Percentiles rank a stretch among this genome's conserved stretches.
Conservation (phyloP, 305 asterid species). For the Fraxinus dipetala region DNA sequence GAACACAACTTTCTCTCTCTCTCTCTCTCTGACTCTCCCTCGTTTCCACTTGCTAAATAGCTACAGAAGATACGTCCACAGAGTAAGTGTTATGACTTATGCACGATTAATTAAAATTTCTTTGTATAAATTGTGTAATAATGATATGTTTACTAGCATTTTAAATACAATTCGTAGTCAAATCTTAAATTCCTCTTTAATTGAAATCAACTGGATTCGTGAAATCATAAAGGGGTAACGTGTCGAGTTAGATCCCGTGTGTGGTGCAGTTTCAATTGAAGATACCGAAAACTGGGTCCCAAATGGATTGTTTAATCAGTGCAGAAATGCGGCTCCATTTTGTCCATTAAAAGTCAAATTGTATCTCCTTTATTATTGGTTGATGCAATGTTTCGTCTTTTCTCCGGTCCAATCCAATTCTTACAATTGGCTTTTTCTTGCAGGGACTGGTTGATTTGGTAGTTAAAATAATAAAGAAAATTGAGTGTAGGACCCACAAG, state of each 20-base stretch:
- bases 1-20: neutral
- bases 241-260: neutral
- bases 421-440: neutral
- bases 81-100: neutral
- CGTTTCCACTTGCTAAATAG: neutral
- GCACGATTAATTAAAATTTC: neutral
- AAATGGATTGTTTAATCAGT: neutral
- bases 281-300: neutral
- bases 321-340: neutral
- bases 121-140: neutral
- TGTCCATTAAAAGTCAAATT: neutral
- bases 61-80: neutral
- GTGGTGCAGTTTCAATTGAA: neutral
- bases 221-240: neutral
- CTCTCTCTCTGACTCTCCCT: neutral
- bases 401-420: neutral
- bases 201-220: neutral
- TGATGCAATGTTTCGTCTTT: neutral
- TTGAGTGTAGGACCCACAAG: neutral
- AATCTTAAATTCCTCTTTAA: neutral
- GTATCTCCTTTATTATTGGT: neutral
- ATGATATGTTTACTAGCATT: neutral
- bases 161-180: neutral
- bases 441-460: neutral
- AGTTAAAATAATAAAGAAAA: neutral